These are phyloP conservation scores for Venturiaceae sp. DNA, from an alignment of 2,329 filamentous ascomycete species.

Conservation along the genomic window DNA sequence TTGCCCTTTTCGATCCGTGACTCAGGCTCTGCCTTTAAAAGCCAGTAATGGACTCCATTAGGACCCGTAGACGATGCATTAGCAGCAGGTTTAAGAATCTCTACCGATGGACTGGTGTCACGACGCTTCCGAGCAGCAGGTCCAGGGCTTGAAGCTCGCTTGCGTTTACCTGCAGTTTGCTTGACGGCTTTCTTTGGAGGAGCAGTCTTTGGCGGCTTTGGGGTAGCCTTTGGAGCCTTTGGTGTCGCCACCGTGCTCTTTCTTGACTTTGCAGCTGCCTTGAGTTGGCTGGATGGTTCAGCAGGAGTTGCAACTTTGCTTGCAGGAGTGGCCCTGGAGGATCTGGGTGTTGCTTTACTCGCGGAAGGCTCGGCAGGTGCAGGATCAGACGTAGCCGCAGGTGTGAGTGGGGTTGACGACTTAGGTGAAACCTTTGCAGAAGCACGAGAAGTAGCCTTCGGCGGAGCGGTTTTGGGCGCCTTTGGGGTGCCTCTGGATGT, in stretches of 20 bases:
- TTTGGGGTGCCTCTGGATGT: neutral
- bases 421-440: neutral
- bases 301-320: neutral
- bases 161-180: conserved; percentile 3
- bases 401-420: neutral
- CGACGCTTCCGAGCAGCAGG: conserved; percentile 2
- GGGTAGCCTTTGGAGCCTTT: conserved; percentile 12
- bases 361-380: neutral
- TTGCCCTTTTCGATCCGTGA: conserved; percentile 75
- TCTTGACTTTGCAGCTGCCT: neutral
- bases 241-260: conserved; percentile 4
- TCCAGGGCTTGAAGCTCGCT: conserved; percentile 5
- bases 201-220: conserved; percentile 12
- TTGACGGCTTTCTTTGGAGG: conserved; percentile 5
- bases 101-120: neutral
- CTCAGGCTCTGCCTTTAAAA: conserved; percentile 60
- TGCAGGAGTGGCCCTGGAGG: neutral
- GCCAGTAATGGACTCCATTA: conserved; percentile 29
- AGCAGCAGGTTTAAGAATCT: conserved; percentile 2
- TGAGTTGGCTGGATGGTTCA: neutral
- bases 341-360: neutral
- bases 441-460: neutral
- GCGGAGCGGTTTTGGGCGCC: conserved; percentile 5
- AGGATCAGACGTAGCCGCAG: neutral
- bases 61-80: neutral